Evolutionary conservation across 495 filamentous ascomycete species (phyloP).

Genomic region (Elaphomyces granulatus): DNA sequence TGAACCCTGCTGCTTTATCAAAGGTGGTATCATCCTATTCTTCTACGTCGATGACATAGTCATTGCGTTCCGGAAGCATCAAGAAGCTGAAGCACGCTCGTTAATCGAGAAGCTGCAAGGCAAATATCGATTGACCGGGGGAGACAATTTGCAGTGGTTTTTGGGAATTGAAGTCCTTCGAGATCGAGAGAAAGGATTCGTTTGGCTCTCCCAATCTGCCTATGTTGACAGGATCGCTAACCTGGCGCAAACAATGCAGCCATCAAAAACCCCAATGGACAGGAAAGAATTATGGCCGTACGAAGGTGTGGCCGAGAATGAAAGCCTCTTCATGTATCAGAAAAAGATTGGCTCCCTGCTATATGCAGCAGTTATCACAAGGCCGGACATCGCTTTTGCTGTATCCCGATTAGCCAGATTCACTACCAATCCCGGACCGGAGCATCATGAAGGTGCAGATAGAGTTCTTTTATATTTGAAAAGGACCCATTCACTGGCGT

Average conservation of each 20-base stretch:
- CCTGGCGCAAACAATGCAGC: slow-evolving; percentile 4
- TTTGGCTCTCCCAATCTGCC: slow-evolving; percentile 8
- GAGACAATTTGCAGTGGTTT: slow-evolving; percentile 5
- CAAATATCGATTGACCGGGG: slow-evolving; percentile 4
- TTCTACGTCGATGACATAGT: slow-evolving; percentile 16
- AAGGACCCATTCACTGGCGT: slow-evolving; percentile 1
- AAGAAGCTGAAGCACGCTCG: slow-evolving; percentile 2
- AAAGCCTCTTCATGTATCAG: slow-evolving; percentile 11
- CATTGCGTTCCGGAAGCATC: slow-evolving; percentile 1
- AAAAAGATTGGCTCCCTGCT: slow-evolving; percentile 13
- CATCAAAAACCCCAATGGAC: not conserved
- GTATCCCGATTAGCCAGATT: slow-evolving; percentile 9
- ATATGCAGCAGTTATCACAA: slow-evolving; percentile 14
- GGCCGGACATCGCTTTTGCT: slow-evolving; percentile 10
- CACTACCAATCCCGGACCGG: slow-evolving; percentile 9
- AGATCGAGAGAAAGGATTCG: too few species aligned
- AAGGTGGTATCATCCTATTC: slow-evolving; percentile 11
- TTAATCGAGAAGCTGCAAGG: slow-evolving; percentile 5
- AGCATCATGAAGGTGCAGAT: slow-evolving; percentile 8
- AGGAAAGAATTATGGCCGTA: slow-evolving; percentile 4
- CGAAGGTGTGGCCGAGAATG: slow-evolving; percentile 2
- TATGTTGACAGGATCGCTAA: slow-evolving; percentile 9
- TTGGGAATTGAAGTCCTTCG: slow-evolving; percentile 9
- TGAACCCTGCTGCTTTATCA: slow-evolving; percentile 10
- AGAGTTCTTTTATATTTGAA: slow-evolving; percentile 9